phyloP scores from a whole-genome alignment of 2,329 filamentous ascomycete species.

The Eutypa lata region DNA sequence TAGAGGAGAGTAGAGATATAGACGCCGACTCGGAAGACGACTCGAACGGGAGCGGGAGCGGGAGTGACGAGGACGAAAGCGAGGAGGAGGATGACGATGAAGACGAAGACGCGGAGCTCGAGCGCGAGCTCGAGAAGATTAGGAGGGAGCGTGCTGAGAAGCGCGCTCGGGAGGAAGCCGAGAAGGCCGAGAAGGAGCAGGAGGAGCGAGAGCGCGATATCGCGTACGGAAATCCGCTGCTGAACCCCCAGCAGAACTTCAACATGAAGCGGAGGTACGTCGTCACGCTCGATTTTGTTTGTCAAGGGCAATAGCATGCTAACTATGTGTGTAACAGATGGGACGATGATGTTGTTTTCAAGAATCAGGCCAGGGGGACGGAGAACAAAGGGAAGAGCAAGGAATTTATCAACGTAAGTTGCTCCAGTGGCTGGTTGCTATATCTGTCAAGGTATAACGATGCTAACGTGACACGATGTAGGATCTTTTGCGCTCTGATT shows the following conservation, averaged over 20 bases:
- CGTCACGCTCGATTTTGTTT: not conserved
- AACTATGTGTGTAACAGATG: constrained; percentile 52
- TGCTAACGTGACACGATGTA: too few relatives aligned
- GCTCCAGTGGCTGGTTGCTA: too few relatives aligned
- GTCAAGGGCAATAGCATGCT: not conserved
- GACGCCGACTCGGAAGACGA: constrained; percentile 73
- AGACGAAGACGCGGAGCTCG: constrained; percentile 79
- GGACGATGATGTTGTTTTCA: constrained; percentile 99
- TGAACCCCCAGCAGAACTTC: constrained; percentile 73
- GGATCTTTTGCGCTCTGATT: constrained; percentile 90
- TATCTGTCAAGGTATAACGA: too few relatives aligned
- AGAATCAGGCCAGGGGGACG: constrained; percentile 94
- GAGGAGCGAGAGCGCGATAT: constrained; percentile 85
- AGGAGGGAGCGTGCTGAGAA: constrained; percentile 80
- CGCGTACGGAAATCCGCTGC: constrained; percentile 84
- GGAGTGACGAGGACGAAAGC: constrained; percentile 38
- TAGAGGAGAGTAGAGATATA: constrained; percentile 84
- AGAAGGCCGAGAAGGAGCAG: constrained; percentile 75
- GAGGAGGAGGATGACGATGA: constrained; percentile 49
- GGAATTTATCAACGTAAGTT: constrained; percentile 90
- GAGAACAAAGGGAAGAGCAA: constrained; percentile 86
- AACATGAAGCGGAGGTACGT: constrained; percentile 70
- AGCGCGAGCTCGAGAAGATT: constrained; percentile 92
- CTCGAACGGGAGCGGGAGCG: constrained; percentile 56
- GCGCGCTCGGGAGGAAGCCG: constrained; percentile 77